A percentile compares a stretch with the other conserved stretches of the same genome.
Evolutionary conservation across 306 rosid species (phyloP).

Genomic region (Prunus mira): DNA sequence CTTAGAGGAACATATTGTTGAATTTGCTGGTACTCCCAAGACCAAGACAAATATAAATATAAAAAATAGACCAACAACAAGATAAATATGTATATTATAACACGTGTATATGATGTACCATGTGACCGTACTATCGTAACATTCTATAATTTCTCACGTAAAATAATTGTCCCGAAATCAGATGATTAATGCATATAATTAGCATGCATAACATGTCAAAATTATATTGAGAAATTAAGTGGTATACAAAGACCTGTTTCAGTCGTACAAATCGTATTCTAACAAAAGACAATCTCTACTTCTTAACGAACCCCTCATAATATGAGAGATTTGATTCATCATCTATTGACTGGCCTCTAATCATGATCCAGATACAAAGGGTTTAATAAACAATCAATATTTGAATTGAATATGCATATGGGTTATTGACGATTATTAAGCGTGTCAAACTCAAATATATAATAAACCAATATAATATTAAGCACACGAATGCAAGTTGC

Average conservation of each 20-base stretch:
- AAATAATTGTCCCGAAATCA: too few relatives aligned
- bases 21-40: neutral
- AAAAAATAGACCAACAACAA: neutral
- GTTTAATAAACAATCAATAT: neutral
- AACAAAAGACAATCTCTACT: neutral
- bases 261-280: neutral
- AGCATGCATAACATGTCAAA: neutral
- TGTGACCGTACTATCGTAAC: rapidly evolving
- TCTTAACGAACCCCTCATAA: neutral
- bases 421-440: neutral
- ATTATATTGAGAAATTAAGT: neutral
- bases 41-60: neutral
- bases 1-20: neutral
- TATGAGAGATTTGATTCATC: neutral
- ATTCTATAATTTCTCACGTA: too few relatives aligned
- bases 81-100: too few relatives aligned
- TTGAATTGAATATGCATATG: neutral
- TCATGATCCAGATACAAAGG: neutral
- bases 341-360: neutral
- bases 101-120: too few relatives aligned
- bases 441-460: neutral
- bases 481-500: neutral
- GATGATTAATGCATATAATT: too few relatives aligned
- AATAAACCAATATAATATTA: neutral
- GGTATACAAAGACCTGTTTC: neutral